Percentiles rank a stretch among this genome's conserved stretches.
These are phyloP conservation scores for Cytospora leucostoma DNA, from an alignment of 2,329 filamentous ascomycete genomes.

Conservation along the genomic window DNA sequence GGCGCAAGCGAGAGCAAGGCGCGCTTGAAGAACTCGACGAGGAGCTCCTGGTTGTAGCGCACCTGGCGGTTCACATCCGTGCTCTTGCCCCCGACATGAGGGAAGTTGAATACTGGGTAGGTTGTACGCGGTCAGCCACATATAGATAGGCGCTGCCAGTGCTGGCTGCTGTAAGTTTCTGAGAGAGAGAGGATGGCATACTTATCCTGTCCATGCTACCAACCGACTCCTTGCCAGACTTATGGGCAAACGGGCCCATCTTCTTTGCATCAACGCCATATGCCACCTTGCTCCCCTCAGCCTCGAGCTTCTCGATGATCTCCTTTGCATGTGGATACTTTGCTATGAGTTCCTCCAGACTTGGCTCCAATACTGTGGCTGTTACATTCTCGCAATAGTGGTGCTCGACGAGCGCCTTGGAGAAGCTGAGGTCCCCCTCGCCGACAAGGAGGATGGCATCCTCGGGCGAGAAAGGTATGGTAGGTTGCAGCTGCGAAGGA, in stretches of 20 bases:
- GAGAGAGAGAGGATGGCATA: slow-evolving; percentile 5
- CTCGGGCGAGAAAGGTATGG: slow-evolving; percentile 66
- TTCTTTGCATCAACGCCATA: slow-evolving; percentile 70
- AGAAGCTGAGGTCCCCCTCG: slow-evolving; percentile 81
- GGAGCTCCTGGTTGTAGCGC: slow-evolving; percentile 80
- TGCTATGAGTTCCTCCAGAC: slow-evolving; percentile 55
- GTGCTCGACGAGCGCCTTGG: slow-evolving; percentile 64
- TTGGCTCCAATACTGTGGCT: slow-evolving; percentile 68
- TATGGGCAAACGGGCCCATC: slow-evolving; percentile 52
- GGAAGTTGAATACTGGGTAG: slow-evolving; percentile 80
- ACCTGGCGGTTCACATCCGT: slow-evolving; percentile 96
- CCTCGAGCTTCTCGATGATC: slow-evolving; percentile 57
- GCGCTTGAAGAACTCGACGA: slow-evolving; percentile 67
- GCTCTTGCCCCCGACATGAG: slow-evolving; percentile 87
- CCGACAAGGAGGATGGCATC: slow-evolving; percentile 75
- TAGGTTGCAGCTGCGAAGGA: slow-evolving; percentile 42
- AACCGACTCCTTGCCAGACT: slow-evolving; percentile 37
- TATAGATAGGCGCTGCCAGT: background rate
- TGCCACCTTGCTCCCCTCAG: slow-evolving; percentile 49
- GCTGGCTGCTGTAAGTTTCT: background rate
- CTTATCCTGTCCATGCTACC: slow-evolving; percentile 68
- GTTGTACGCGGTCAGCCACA: background rate
- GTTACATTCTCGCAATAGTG: slow-evolving; percentile 68
- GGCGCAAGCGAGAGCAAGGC: slow-evolving; percentile 54
- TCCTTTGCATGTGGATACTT: slow-evolving; percentile 75